Evolutionary conservation across 1,284 basidiomycete genomes (phyloP), one percentile per base, ranked within the genome.

Genomic region (Ustilago loliicola): DNA sequence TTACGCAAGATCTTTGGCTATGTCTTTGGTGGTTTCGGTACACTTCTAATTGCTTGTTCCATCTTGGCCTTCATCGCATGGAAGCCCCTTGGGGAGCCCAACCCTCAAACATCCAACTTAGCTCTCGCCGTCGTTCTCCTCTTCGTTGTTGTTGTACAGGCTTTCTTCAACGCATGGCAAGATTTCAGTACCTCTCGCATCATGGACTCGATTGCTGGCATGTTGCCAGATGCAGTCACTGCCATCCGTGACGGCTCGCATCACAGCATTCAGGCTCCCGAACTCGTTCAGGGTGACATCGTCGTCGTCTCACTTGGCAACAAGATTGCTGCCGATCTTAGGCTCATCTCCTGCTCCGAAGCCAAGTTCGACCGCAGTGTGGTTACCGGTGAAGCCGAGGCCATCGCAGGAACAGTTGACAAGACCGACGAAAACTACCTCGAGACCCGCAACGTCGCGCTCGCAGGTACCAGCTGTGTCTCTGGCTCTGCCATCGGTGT

Each of bases 241-340:
- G 91, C 91, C 50, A 87, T 92, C 55, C 90, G 91, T 48, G 90
- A 91, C 67, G 90, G 90, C 2, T 87, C 88, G 4, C 89, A 91
- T 66, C 83, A 84, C 38, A 89, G 88, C 7, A 88, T 92, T 60
- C 90, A 91, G 34, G 91, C 91, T 10, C 88, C 90, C 9, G 89
- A 90, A 23, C 87, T 93, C 1, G 91, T 92, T 40, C 90, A 90
- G 79, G 92, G 92, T 25, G 92, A 93, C 82, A 80, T 92, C 51
- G 91, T 93, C 48, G 66, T 82, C 42, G 61, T 88, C 38, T 76
- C 83, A 15, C 79, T 90, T 68, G 90, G 90, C 2, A 66, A 72
- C 55, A 84, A 83, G 60, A 72, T 86, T n/a, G 90, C 91, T 0
- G 87, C 88, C 6, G 89, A 89, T 57, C 85, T 91, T 30, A 65